These are phyloP conservation scores for Tricholoma furcatifolium DNA, from an alignment of 768 basidiomycete species.

Conservation along the genomic window DNA sequence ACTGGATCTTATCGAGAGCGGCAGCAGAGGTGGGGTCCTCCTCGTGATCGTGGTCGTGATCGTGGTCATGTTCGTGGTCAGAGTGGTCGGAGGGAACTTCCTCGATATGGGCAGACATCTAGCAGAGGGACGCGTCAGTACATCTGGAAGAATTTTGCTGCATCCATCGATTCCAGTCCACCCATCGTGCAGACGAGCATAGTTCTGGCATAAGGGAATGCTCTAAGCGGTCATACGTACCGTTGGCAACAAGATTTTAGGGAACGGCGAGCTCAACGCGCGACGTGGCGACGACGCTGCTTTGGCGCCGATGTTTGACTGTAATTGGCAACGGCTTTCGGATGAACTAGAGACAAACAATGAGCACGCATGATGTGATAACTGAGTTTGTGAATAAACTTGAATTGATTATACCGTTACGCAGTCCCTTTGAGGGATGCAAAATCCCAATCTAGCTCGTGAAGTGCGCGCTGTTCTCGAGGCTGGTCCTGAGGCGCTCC, in stretches of 20 bases:
- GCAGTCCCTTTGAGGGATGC: slow-evolving; percentile 22
- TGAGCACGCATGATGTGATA: neutral
- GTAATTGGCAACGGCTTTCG: slow-evolving; percentile 22
- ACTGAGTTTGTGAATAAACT: neutral
- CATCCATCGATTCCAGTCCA: slow-evolving; percentile 32
- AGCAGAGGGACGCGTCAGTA: slow-evolving; percentile 23
- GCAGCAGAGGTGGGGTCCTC: slow-evolving; percentile 85
- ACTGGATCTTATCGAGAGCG: slow-evolving; percentile 90
- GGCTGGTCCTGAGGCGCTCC: slow-evolving; percentile 46
- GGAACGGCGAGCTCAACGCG: slow-evolving; percentile 36
- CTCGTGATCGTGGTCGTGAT: slow-evolving; percentile 56
- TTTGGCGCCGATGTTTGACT: slow-evolving; percentile 31
- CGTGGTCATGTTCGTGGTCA: slow-evolving; percentile 52
- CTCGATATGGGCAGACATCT: slow-evolving; percentile 86
- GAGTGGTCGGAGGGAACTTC: slow-evolving; percentile 82
- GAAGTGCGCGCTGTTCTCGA: slow-evolving; percentile 61
- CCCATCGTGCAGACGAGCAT: slow-evolving; percentile 1
- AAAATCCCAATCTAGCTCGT: slow-evolving; percentile 40
- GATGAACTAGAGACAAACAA: slow-evolving; percentile 25
- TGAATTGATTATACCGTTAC: neutral
- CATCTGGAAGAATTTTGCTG: slow-evolving; percentile 25
- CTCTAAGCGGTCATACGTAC: slow-evolving; percentile 21
- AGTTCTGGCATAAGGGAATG: neutral
- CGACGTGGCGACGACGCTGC: slow-evolving; percentile 30
- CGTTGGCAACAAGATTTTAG: slow-evolving; percentile 23